Conservation (phyloP, 2,329 filamentous ascomycete genomes). For the Penicillium crustosum region DNA sequence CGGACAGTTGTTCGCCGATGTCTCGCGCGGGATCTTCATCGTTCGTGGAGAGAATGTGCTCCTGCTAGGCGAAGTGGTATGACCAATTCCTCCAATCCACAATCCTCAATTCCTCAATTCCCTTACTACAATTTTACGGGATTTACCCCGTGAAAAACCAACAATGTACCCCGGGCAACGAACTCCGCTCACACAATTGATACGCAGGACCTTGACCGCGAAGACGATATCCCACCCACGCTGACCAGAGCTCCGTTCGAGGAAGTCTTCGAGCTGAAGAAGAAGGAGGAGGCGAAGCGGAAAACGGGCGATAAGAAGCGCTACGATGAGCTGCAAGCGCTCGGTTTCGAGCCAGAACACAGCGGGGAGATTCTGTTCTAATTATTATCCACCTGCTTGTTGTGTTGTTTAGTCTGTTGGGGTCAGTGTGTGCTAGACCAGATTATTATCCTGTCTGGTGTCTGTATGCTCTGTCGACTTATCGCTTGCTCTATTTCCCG, state of each 20-base stretch:
- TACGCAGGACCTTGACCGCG: slow-evolving; percentile 79
- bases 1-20: slow-evolving; percentile 74
- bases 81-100: slow-evolving; percentile 15
- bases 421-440: neutral
- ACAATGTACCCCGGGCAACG: too few relatives aligned
- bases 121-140: neutral
- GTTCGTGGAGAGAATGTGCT: slow-evolving; percentile 97
- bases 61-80: slow-evolving; percentile 82
- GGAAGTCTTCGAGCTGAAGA: slow-evolving; percentile 70
- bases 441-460: neutral
- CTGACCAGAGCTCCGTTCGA: slow-evolving; percentile 67
- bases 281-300: slow-evolving; percentile 67
- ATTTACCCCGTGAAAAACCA: too few relatives aligned
- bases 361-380: slow-evolving; percentile 71
- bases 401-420: neutral
- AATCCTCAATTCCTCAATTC: neutral
- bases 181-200: neutral
- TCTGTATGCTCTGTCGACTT: neutral
- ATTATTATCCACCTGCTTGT: slow-evolving; percentile 18
- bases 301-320: slow-evolving; percentile 72
- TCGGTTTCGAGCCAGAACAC: slow-evolving; percentile 88
- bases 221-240: slow-evolving; percentile 76
- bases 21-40: slow-evolving; percentile 81
- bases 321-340: slow-evolving; percentile 67
- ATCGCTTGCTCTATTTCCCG: neutral